These are phyloP conservation scores for Saccharomycopsis babjevae DNA, from an alignment of 805 yeast genomes.

Conservation along the genomic window DNA sequence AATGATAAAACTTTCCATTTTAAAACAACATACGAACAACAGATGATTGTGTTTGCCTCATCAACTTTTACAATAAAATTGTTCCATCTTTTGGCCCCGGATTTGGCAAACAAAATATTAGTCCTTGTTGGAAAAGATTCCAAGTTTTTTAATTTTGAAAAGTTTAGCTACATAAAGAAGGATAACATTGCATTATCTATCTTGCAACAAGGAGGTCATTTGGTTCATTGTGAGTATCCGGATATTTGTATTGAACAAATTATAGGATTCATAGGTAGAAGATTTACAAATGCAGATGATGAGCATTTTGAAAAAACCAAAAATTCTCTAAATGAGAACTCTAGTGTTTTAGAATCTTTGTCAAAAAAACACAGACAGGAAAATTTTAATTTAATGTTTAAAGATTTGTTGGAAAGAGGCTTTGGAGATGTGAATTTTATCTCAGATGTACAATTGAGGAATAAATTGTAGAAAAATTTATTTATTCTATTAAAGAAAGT, in stretches of 20 bases:
- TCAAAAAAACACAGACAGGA: not conserved
- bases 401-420: not conserved
- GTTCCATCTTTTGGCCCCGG: not conserved
- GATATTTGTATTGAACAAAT: not conserved
- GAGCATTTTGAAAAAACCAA: not conserved
- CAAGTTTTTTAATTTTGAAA: not conserved
- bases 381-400: not conserved
- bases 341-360: not conserved
- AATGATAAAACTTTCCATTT: not conserved
- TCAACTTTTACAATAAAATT: not conserved
- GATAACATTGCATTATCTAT: not conserved
- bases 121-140: not conserved
- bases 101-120: not conserved
- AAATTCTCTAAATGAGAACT: not conserved
- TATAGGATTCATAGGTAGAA: not conserved
- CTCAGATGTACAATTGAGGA: not conserved
- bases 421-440: not conserved
- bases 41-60: not conserved
- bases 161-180: not conserved
- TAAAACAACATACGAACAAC: conserved; percentile 3
- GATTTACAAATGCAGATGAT: not conserved
- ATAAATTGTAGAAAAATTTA: not conserved
- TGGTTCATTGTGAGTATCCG: not conserved
- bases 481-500: no score
- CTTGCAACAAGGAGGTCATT: not conserved